These are phyloP conservation scores for Colletotrichum euphorbiae DNA, from an alignment of 2,329 filamentous ascomycete species.

Conservation along the genomic window DNA sequence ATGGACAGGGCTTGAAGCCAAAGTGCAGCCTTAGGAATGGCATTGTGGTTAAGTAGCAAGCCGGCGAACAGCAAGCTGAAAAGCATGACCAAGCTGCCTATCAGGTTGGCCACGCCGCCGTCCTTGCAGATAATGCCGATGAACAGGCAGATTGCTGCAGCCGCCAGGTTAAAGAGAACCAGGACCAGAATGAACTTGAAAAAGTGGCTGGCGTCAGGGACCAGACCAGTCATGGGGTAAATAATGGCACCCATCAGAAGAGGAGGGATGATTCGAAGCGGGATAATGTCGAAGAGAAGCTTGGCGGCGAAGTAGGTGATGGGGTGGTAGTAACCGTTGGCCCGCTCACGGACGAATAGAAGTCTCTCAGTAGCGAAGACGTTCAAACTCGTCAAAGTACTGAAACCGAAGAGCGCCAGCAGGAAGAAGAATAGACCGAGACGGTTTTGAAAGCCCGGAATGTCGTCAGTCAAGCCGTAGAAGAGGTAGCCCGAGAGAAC, in stretches of 20 bases:
- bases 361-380: conserved; percentile 93
- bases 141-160: conserved; percentile 92
- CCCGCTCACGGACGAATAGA: conserved; percentile 91
- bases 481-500: conserved; percentile 96
- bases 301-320: conserved; percentile 95
- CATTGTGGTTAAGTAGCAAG: conserved; percentile 92
- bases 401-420: conserved; percentile 95
- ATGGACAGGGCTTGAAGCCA: conserved; percentile 97
- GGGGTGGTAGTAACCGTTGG: conserved; percentile 96
- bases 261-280: conserved; percentile 91
- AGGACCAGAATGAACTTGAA: conserved; percentile 91
- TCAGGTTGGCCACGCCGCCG: conserved; percentile 88
- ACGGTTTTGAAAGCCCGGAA: conserved; percentile 96
- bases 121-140: conserved; percentile 97
- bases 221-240: conserved; percentile 96
- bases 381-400: conserved; percentile 90
- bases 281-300: conserved; percentile 97
- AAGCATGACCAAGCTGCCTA: conserved; percentile 96
- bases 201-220: conserved; percentile 85
- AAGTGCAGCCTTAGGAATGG: conserved; percentile 83
- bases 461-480: conserved; percentile 95
- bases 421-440: conserved; percentile 98
- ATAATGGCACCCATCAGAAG: conserved; percentile 96
- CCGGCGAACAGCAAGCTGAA: conserved; percentile 96
- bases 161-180: conserved; percentile 95